Percentiles rank a stretch among this genome's conserved stretches.
These are phyloP conservation scores for Alternaria gansuensis DNA, from an alignment of 2,329 filamentous ascomycete species.

Conservation along the genomic window DNA sequence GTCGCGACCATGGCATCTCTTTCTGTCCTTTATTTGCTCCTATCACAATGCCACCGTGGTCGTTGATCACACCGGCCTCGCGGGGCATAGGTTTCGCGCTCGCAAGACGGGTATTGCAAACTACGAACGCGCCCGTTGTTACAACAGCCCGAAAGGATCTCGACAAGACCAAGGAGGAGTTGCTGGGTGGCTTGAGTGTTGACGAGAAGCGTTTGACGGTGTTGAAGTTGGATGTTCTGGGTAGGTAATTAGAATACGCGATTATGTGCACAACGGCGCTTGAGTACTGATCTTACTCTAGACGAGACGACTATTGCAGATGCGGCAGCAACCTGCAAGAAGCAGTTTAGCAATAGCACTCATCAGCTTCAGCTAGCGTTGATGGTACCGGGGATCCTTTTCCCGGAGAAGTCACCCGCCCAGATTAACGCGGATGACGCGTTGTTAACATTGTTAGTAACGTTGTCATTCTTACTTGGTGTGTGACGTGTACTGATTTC, in stretches of 20 bases:
- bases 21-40: background rate
- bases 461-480: background rate
- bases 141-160: slow-evolving; percentile 67
- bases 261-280: background rate
- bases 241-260: slow-evolving; percentile 50
- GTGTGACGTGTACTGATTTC: background rate
- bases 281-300: slow-evolving; percentile 33
- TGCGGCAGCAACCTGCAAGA: slow-evolving; percentile 64
- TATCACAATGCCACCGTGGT: slow-evolving; percentile 57
- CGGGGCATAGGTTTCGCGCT: slow-evolving; percentile 71
- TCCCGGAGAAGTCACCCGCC: slow-evolving; percentile 73
- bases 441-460: slow-evolving; percentile 66
- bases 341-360: slow-evolving; percentile 59
- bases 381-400: slow-evolving; percentile 74
- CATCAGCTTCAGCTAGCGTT: slow-evolving; percentile 73
- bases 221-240: slow-evolving; percentile 65
- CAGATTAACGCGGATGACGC: slow-evolving; percentile 70
- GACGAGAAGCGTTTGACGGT: slow-evolving; percentile 61
- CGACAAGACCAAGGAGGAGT: slow-evolving; percentile 57
- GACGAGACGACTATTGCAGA: slow-evolving; percentile 70
- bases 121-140: slow-evolving; percentile 66
- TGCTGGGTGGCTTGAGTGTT: slow-evolving; percentile 62
- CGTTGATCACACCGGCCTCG: slow-evolving; percentile 66
- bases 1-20: slow-evolving; percentile 20
- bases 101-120: slow-evolving; percentile 65